Evolutionary conservation across 768 basidiomycete genomes (phyloP), one percentile per base, ranked within the genome.

Genomic region (Auriscalpium vulgare): DNA sequence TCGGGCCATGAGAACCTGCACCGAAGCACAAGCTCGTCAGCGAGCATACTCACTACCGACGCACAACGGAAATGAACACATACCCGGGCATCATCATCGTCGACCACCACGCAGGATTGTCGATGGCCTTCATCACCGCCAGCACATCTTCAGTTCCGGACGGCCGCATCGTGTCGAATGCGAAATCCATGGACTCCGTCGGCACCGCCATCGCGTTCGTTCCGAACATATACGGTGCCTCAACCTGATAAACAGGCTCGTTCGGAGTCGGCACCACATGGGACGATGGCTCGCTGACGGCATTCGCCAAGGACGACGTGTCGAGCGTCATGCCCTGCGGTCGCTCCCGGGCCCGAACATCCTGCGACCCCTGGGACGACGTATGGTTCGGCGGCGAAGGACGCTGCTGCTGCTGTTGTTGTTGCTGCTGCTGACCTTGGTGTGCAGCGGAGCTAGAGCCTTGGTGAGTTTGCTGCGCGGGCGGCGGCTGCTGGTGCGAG

Each of bases 71-170:
- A 21, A 51, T 9, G 47, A 13, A 29, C 37, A 62, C 71, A 23
- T 50, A 86, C 84, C 88, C 88, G 38, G 88, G 88, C 85, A 91
- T 87, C 87, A 90, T 86, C 83, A 88, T 85, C 50, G 79, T 86
- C 46, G 77, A 70, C 87, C 86, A 89, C 79, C 83, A 91, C 8
- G 72, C 76, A 2, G 83, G 83, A 50, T 84, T 87, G 59, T 85
- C 83, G 55, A 91, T 73, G 34, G 82, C 82, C 50, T 82, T 78
- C 83, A 91, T 85, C 17, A 86, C 79, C 0, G 87, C 88, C 58
- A 87, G 74, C 68, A 82, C 78, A 47, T 85, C 74, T 0, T 74
- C 79, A 44, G 43, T 57, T 7, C 54, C 51, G 21, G 43, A 45
- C 11, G 44, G 7, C 8, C 45, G 43, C 29, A 29, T 21, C 21